Evolutionary conservation across 78 protist species (phyloP).

Genomic region (Planoprotostelium fungivorum): DNA sequence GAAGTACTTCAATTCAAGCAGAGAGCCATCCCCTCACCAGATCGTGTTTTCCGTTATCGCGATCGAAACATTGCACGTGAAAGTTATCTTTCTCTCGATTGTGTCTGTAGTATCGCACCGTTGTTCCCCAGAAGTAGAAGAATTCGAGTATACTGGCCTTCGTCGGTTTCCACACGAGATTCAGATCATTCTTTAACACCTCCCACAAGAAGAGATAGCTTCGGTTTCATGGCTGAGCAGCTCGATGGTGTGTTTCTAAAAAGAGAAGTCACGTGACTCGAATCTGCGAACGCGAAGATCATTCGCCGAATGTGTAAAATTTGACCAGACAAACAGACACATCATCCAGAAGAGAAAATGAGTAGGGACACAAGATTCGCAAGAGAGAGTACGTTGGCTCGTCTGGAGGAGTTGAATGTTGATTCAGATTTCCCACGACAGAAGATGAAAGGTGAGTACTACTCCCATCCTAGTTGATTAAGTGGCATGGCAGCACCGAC

Average conservation of each 20-base stretch:
- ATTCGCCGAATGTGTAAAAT: too few species aligned
- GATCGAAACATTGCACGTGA: not conserved
- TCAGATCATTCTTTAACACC: too few species aligned
- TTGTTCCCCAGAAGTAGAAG: not conserved
- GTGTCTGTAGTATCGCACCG: not conserved
- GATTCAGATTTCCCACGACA: not conserved
- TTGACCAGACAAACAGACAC: too few species aligned
- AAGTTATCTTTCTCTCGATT: not conserved
- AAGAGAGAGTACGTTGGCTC: not conserved
- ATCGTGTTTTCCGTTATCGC: not conserved
- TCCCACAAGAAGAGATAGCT: too few species aligned
- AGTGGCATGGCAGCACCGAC: not conserved
- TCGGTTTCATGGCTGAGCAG: too few species aligned
- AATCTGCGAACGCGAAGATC: too few species aligned
- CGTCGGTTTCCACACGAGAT: too few species aligned
- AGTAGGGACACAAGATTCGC: not conserved
- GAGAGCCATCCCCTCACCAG: too few species aligned
- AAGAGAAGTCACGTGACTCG: too few species aligned
- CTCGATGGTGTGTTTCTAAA: too few species aligned
- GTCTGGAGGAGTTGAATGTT: not conserved
- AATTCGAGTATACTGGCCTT: not conserved
- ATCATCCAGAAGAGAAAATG: too few species aligned
- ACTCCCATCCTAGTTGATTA: not conserved
- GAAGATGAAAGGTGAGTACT: not conserved
- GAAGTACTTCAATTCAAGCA: too few species aligned